Percentiles rank a stretch among this genome's conserved stretches.
Conservation (phyloP, 2,329 filamentous ascomycete genomes). For the Didymellaceae sp. region DNA sequence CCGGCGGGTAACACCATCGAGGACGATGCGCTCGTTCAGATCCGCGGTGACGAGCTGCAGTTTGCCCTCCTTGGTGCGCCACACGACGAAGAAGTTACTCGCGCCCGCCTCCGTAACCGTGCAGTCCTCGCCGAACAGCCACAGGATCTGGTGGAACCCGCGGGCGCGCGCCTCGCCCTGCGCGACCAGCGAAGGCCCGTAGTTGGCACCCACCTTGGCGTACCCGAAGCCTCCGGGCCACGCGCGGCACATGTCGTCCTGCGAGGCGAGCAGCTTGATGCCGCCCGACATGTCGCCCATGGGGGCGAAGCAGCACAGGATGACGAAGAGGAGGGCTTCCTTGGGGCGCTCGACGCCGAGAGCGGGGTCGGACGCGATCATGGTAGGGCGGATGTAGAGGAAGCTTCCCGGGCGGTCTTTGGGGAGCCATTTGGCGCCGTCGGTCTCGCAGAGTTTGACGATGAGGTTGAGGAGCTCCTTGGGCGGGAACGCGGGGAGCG, state of each 20-base stretch:
- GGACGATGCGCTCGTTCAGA: constrained; percentile 80
- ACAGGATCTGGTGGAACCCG: constrained; percentile 91
- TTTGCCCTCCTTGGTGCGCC: constrained; percentile 69
- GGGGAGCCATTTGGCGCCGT: constrained; percentile 82
- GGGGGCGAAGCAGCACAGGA: constrained; percentile 60
- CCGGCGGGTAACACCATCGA: constrained; percentile 86
- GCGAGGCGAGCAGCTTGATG: constrained; percentile 77
- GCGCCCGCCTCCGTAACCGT: constrained; percentile 90
- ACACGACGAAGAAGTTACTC: constrained; percentile 89
- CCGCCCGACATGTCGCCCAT: constrained; percentile 48
- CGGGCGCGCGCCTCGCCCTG: constrained; percentile 74
- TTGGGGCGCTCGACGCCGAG: constrained; percentile 81
- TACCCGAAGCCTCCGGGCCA: constrained; percentile 94
- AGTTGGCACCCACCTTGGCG: constrained; percentile 93
- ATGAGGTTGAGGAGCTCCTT: constrained; percentile 77
- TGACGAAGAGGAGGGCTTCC: constrained; percentile 88
- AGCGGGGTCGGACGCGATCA: constrained; percentile 82
- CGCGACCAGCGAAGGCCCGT: constrained; percentile 81
- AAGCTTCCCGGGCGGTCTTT: constrained; percentile 70
- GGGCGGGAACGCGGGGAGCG: constrained; percentile 75
- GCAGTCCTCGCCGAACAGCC: constrained; percentile 81
- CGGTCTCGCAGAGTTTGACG: constrained; percentile 71
- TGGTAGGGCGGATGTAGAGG: constrained; percentile 84
- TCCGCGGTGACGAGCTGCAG: constrained; percentile 82
- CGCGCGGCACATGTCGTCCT: constrained; percentile 83